Evolutionary conservation across 2,329 filamentous ascomycete genomes (phyloP).

Genomic region (Microsporum ferrugineum): DNA sequence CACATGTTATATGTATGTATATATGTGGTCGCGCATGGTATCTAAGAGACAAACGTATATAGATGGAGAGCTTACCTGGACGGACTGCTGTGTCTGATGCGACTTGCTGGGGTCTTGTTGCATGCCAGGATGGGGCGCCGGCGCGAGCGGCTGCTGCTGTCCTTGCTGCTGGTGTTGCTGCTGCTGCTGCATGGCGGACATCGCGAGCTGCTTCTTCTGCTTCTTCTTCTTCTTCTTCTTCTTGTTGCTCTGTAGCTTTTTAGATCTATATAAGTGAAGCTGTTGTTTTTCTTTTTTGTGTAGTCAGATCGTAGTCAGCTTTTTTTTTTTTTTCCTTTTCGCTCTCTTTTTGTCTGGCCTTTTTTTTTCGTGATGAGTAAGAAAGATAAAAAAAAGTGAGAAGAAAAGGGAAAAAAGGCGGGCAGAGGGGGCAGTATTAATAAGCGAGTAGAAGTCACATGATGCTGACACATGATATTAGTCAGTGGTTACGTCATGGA

Average conservation of each 20-base stretch:
- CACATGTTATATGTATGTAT: too few species aligned
- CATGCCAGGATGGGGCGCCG: conserved; percentile 32
- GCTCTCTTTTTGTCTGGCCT: not conserved
- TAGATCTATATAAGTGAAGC: not conserved
- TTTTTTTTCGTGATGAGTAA: not conserved
- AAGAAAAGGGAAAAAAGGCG: not conserved
- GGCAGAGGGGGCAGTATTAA: not conserved
- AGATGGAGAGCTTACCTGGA: conserved; percentile 41
- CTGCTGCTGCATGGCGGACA: conserved; percentile 3
- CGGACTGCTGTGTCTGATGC: conserved; percentile 19
- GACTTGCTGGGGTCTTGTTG: conserved; percentile 22
- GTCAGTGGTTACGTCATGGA: too few species aligned
- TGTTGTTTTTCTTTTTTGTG: not conserved
- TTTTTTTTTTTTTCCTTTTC: not conserved
- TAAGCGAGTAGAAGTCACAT: not conserved
- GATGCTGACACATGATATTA: not conserved
- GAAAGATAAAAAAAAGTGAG: not conserved
- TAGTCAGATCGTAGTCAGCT: not conserved
- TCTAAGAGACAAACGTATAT: not conserved
- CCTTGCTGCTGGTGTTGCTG: conserved; percentile 6
- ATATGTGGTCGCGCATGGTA: not conserved
- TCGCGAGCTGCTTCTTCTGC: not conserved
- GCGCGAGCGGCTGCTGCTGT: conserved; percentile 5
- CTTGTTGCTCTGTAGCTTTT: not conserved
- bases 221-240: not conserved